A percentile compares a stretch with the other conserved stretches of the same genome.
phyloP scores from a whole-genome alignment of 257 asterid species.

The Solanum neorickii region DNA sequence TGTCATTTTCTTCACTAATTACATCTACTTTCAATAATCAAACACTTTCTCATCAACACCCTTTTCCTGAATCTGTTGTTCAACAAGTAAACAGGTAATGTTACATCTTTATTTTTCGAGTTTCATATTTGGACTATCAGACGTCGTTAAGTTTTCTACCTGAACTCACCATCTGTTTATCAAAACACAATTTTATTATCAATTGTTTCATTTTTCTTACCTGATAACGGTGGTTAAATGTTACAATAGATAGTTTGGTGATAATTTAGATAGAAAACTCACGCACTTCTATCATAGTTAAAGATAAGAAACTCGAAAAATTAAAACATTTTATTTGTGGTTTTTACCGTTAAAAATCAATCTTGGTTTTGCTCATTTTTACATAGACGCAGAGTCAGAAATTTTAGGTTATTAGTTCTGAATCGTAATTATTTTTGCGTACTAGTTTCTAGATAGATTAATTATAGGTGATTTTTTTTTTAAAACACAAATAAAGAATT shows the following conservation, averaged over 20 bases:
- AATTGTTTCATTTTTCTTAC: neutral
- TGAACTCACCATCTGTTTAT: too few species aligned
- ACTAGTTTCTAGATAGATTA: neutral
- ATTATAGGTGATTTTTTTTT: neutral
- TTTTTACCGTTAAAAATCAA: neutral
- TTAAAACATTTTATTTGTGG: neutral
- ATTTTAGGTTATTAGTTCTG: neutral
- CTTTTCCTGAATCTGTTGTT: constrained; percentile 12
- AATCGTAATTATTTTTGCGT: neutral
- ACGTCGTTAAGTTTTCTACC: too few species aligned
- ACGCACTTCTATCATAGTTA: neutral
- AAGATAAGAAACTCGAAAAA: neutral
- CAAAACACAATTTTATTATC: neutral
- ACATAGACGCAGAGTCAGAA: neutral
- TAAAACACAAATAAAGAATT: neutral
- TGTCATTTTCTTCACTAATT: neutral
- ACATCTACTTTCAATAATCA: neutral
- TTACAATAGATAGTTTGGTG: too few species aligned
- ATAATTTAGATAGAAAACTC: too few species aligned
- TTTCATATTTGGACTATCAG: too few species aligned
- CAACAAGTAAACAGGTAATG: constrained; percentile 8
- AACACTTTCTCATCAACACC: constrained; percentile 8
- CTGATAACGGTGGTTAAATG: neutral
- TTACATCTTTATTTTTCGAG: neutral
- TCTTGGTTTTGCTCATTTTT: neutral